phyloP scores from a whole-genome alignment of 2,329 filamentous ascomycete genomes.

The Arthrinium phaeospermum region DNA sequence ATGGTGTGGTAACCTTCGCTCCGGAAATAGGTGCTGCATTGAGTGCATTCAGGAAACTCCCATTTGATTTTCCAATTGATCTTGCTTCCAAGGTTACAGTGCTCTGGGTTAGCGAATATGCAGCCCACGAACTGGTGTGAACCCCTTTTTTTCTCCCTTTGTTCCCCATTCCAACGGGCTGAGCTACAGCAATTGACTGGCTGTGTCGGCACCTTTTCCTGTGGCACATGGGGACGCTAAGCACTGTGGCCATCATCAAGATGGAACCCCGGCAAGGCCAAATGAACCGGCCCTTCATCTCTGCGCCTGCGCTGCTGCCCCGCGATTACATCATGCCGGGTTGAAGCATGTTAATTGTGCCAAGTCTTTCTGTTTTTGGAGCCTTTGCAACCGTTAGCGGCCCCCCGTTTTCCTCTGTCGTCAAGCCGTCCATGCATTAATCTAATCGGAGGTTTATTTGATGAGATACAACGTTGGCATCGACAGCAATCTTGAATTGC shows the following conservation, averaged over 20 bases:
- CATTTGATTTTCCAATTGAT: not conserved
- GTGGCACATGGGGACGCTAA: not conserved
- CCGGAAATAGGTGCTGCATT: conserved; percentile 8
- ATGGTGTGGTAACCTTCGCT: not conserved
- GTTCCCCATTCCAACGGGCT: not conserved
- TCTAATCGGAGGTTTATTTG: conserved; percentile 13
- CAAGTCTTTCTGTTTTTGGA: conserved; percentile 6
- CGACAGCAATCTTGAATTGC: not conserved
- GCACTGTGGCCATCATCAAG: not conserved
- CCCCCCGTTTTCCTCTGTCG: not conserved
- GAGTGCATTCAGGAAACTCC: not conserved
- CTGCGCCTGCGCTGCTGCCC: not conserved
- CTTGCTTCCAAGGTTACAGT: not conserved
- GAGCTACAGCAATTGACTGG: not conserved
- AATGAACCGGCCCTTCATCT: not conserved
- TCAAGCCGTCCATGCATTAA: not conserved
- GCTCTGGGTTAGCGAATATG: not conserved
- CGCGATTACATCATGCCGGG: conserved; percentile 13
- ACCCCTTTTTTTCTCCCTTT: not conserved
- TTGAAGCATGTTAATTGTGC: conserved; percentile 6
- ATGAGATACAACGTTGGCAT: conserved; percentile 1
- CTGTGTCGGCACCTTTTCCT: not conserved
- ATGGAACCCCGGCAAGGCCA: not conserved
- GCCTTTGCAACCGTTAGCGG: not conserved
- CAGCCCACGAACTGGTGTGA: not conserved